Conservation (phyloP, 2,329 filamentous ascomycete species). For the Fusarium ramigenum region DNA sequence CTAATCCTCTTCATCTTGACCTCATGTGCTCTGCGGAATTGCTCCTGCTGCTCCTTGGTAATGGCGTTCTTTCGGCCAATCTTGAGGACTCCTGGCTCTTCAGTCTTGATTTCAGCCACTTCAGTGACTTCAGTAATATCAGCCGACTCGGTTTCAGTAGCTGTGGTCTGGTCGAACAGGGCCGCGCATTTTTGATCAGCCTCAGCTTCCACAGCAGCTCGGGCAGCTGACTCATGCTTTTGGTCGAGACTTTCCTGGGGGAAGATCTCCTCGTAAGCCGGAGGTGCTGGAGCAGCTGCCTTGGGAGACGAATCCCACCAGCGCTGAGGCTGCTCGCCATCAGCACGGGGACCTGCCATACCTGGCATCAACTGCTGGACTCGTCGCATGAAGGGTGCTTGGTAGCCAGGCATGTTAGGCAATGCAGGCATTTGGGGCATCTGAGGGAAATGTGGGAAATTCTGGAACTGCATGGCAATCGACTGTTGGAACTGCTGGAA, state of each 20-base stretch:
- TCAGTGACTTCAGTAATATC: slow-evolving; percentile 49
- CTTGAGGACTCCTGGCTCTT: slow-evolving; percentile 59
- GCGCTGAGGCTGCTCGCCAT: slow-evolving; percentile 52
- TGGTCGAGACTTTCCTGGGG: slow-evolving; percentile 64
- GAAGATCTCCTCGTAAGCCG: slow-evolving; percentile 83
- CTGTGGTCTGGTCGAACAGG: slow-evolving; percentile 58
- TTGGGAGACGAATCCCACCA: slow-evolving; percentile 74
- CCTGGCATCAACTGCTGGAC: slow-evolving; percentile 79
- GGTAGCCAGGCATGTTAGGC: slow-evolving; percentile 75
- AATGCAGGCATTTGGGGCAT: slow-evolving; percentile 66
- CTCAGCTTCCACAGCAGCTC: slow-evolving; percentile 66
- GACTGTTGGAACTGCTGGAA: slow-evolving; percentile 68
- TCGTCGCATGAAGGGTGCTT: slow-evolving; percentile 75
- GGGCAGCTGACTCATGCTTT: slow-evolving; percentile 67
- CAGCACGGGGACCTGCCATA: slow-evolving; percentile 62
- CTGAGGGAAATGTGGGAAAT: slow-evolving; percentile 63
- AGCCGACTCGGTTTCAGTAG: slow-evolving; percentile 49
- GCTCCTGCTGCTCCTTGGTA: slow-evolving; percentile 72
- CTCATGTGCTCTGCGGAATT: slow-evolving; percentile 68
- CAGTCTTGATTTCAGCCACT: slow-evolving; percentile 49
- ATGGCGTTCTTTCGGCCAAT: slow-evolving; percentile 72
- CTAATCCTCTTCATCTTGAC: slow-evolving; percentile 70
- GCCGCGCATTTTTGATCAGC: slow-evolving; percentile 66
- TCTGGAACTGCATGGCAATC: slow-evolving; percentile 72
- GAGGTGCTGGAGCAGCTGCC: slow-evolving; percentile 64